Percentiles rank a stretch among this genome's conserved stretches.
These are phyloP conservation scores for Dichotomopilus funicola DNA, from an alignment of 2,329 filamentous ascomycete species.

Conservation along the genomic window DNA sequence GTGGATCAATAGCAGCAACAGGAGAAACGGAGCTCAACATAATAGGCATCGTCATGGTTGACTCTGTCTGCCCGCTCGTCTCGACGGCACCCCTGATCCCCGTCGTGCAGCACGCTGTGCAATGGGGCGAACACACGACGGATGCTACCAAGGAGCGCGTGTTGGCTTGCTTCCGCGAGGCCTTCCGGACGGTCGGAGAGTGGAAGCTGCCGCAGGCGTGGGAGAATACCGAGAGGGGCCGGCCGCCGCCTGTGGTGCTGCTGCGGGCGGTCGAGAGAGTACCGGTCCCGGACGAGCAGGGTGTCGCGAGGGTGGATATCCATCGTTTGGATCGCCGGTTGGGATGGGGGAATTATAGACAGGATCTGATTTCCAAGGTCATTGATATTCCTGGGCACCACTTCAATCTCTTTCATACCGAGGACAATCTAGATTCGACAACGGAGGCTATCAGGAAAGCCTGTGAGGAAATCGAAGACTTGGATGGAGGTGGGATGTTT, in stretches of 20 bases:
- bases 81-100: constrained; percentile 9
- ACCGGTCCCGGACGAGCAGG: constrained; percentile 26
- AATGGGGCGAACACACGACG: constrained; percentile 26
- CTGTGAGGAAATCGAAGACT: constrained; percentile 21
- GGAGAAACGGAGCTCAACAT: constrained; percentile 31
- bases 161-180: constrained; percentile 37
- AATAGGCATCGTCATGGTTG: constrained; percentile 47
- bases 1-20: neutral
- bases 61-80: constrained; percentile 37
- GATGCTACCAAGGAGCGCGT: constrained; percentile 27
- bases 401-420: constrained; percentile 39
- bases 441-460: constrained; percentile 26
- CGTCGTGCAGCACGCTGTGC: constrained; percentile 21
- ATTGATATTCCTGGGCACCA: constrained; percentile 48
- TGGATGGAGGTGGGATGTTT: neutral
- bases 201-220: constrained; percentile 36
- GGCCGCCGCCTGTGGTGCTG: constrained; percentile 38
- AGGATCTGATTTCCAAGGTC: constrained; percentile 38
- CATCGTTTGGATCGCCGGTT: constrained; percentile 36
- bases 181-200: constrained; percentile 33
- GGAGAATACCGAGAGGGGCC: neutral
- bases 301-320: constrained; percentile 36
- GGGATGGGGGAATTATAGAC: constrained; percentile 45
- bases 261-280: constrained; percentile 40
- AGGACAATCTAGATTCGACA: constrained; percentile 23